A percentile compares a stretch with the other conserved stretches of the same genome.
phyloP scores from a whole-genome alignment of 768 basidiomycete species.

The Lactifluus hygrophoroides region DNA sequence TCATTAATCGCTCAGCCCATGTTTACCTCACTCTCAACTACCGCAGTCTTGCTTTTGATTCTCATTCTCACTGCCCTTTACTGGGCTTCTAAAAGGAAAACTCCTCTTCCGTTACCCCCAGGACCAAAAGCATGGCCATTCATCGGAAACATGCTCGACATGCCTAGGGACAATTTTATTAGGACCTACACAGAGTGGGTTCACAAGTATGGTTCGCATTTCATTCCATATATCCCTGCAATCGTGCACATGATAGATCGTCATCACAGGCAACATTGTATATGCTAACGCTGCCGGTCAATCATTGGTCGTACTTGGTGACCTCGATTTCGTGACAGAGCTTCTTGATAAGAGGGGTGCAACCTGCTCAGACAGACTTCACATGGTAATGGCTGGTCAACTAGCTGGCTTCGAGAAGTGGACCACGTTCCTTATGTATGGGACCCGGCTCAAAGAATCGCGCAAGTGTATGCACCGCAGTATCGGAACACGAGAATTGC shows the following conservation, averaged over 20 bases:
- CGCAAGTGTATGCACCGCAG: background rate
- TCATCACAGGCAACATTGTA: background rate
- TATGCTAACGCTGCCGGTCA: background rate
- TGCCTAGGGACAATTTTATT: background rate
- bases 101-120: background rate
- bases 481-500: background rate
- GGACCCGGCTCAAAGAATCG: background rate
- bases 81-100: background rate
- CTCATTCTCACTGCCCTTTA: background rate
- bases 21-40: background rate
- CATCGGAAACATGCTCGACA: slow-evolving; percentile 1
- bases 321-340: background rate
- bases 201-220: background rate
- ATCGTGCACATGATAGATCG: background rate
- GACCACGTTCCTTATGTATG: background rate
- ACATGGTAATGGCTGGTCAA: background rate
- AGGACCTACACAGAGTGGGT: background rate
- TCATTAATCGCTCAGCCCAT: background rate
- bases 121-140: slow-evolving; percentile 2
- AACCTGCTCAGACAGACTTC: background rate
- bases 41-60: background rate
- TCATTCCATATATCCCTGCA: too few relatives aligned
- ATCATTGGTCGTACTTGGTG: background rate
- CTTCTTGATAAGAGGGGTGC: background rate
- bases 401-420: background rate